phyloP scores from a whole-genome alignment of 1,284 basidiomycete species.

The Cryptococcus sp. region DNA sequence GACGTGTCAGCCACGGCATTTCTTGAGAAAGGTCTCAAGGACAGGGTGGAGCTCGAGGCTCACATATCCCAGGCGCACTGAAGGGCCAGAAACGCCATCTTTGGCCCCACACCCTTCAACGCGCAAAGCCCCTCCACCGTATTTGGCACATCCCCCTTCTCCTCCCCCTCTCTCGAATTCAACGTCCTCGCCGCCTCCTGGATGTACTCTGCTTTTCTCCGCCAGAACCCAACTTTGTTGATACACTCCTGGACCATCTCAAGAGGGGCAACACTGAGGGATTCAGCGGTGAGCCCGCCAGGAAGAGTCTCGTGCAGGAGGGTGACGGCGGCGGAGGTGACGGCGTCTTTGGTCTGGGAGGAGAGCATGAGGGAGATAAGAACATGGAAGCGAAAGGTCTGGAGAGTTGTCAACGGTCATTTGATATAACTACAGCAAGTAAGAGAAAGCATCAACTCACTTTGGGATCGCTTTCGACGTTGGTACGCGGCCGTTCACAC shows the following conservation, averaged over 20 bases:
- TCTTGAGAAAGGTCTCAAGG: no score
- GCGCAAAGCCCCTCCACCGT: conserved; percentile 80
- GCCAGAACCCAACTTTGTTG: conserved; percentile 89
- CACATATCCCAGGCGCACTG: conserved; percentile 83
- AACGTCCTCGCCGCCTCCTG: conserved; percentile 64
- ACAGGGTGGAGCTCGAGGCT: conserved; percentile 29
- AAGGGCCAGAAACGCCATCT: conserved; percentile 83
- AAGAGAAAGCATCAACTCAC: conserved; percentile 54
- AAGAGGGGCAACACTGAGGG: conserved; percentile 64
- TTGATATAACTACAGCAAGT: not conserved
- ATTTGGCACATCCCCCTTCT: conserved; percentile 68
- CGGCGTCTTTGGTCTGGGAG: conserved; percentile 88
- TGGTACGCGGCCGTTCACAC: conserved; percentile 34
- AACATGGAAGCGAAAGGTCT: conserved; percentile 77
- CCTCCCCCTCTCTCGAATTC: conserved; percentile 55
- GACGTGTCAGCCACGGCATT: not conserved
- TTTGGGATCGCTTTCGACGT: conserved; percentile 61
- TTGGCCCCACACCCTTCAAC: conserved; percentile 82
- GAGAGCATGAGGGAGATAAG: conserved; percentile 93
- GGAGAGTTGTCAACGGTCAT: conserved; percentile 7
- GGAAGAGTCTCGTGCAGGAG: conserved; percentile 72
- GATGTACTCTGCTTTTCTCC: conserved; percentile 71
- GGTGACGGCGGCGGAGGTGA: conserved; percentile 76
- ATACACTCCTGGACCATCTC: conserved; percentile 68
- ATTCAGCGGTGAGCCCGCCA: conserved; percentile 72